Percentiles rank a stretch among this genome's conserved stretches.
phyloP scores from a whole-genome alignment of 192 early-diverging fungal genomes.

The Phycomyces nitens region DNA sequence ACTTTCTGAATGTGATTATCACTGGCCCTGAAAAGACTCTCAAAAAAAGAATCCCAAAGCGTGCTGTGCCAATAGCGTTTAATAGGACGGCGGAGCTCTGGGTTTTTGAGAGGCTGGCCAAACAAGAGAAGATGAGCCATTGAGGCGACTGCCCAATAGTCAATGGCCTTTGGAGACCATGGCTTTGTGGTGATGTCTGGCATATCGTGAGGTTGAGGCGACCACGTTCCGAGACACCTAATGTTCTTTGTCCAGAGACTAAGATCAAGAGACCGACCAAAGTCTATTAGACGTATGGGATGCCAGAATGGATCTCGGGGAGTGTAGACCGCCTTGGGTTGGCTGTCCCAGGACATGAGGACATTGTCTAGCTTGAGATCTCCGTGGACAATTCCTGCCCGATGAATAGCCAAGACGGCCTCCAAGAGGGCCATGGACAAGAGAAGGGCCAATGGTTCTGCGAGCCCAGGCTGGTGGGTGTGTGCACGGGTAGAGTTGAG shows the following conservation, averaged over 20 bases:
- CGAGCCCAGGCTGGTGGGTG: slow-evolving; percentile 8
- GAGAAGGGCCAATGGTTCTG: slow-evolving; percentile 27
- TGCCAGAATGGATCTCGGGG: neutral
- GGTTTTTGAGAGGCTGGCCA: neutral
- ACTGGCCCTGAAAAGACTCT: slow-evolving; percentile 17
- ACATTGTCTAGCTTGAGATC: slow-evolving; percentile 39
- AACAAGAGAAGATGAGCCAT: slow-evolving; percentile 31
- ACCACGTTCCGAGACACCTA: slow-evolving; percentile 22
- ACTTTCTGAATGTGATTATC: neutral
- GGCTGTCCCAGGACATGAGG: slow-evolving; percentile 3
- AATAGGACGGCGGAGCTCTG: slow-evolving; percentile 1
- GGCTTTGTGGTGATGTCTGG: slow-evolving; percentile 13
- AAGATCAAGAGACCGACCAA: slow-evolving; percentile 29
- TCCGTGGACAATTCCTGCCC: slow-evolving; percentile 25
- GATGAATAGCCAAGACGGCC: slow-evolving; percentile 22
- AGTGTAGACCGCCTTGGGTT: neutral
- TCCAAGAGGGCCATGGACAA: slow-evolving; percentile 23
- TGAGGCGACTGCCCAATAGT: slow-evolving; percentile 34
- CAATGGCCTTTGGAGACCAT: slow-evolving; percentile 25
- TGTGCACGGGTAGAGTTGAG: slow-evolving; percentile 7
- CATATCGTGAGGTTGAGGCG: slow-evolving; percentile 13
- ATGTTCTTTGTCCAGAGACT: slow-evolving; percentile 16
- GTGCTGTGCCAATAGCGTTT: slow-evolving; percentile 31
- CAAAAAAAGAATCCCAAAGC: slow-evolving; percentile 22
- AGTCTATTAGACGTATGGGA: slow-evolving; percentile 32